Conservation (phyloP, 768 basidiomycete species). For the Leccinum barrowsii region DNA sequence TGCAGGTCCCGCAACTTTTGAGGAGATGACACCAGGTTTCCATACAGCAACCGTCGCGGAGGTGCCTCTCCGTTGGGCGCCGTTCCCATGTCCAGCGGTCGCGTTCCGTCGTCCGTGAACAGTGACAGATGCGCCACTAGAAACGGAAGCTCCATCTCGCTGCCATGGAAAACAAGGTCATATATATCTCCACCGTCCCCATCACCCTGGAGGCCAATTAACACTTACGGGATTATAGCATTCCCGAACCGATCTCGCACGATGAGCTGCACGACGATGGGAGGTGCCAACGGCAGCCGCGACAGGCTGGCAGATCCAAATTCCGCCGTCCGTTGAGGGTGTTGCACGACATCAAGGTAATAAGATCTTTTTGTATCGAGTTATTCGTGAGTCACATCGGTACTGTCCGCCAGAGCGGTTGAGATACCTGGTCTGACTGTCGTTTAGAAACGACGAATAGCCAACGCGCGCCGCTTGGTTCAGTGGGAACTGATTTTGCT, state of each 20-base stretch:
- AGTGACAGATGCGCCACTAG: conserved; percentile 81
- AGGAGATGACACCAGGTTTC: conserved; percentile 79
- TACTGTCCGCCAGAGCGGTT: conserved; percentile 9
- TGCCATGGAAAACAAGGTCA: conserved; percentile 32
- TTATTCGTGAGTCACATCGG: conserved; percentile 16
- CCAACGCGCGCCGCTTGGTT: conserved; percentile 48
- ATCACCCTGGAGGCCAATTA: conserved; percentile 17
- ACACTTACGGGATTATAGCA: conserved; percentile 72
- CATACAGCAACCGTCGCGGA: conserved; percentile 68
- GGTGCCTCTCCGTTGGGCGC: conserved; percentile 42
- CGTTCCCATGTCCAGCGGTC: conserved; percentile 61
- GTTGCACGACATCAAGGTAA: conserved; percentile 81
- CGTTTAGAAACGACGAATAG: conserved; percentile 55
- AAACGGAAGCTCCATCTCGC: conserved; percentile 84
- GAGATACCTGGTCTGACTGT: conserved; percentile 51
- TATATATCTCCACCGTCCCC: conserved; percentile 20
- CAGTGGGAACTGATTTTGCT: conserved; percentile 34
- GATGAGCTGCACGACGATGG: conserved; percentile 75
- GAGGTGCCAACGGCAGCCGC: conserved; percentile 80
- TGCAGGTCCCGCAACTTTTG: conserved; percentile 78
- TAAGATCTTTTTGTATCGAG: conserved; percentile 49
- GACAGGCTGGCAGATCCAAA: conserved; percentile 73
- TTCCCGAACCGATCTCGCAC: conserved; percentile 72
- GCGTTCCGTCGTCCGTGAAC: conserved; percentile 63
- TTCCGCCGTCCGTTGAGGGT: conserved; percentile 78